A percentile compares a stretch with the other conserved stretches of the same genome.
These are phyloP conservation scores for Blastobotrys elegans DNA, from an alignment of 1,139 yeast genomes.

Conservation along the genomic window DNA sequence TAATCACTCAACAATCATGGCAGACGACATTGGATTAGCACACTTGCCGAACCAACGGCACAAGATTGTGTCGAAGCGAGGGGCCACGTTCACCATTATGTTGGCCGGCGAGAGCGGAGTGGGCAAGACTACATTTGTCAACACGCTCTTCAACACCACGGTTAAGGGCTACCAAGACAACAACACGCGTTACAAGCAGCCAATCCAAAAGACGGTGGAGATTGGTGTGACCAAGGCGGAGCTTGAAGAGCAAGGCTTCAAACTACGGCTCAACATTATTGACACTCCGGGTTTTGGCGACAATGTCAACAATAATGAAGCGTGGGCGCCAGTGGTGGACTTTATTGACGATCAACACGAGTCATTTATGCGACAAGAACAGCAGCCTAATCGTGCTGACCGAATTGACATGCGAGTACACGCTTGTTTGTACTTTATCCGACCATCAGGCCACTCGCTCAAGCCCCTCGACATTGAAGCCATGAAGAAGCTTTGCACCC, in stretches of 20 bases:
- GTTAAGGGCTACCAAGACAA: slow-evolving; percentile 63
- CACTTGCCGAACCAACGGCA: slow-evolving; percentile 93
- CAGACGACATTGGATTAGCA: slow-evolving; percentile 61
- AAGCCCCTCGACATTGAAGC: slow-evolving; percentile 94
- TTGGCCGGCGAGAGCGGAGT: slow-evolving; percentile 94
- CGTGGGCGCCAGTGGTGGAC: slow-evolving; percentile 92
- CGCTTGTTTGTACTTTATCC: slow-evolving; percentile 88
- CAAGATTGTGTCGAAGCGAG: slow-evolving; percentile 82
- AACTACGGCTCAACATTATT: slow-evolving; percentile 75
- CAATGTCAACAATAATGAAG: slow-evolving; percentile 84
- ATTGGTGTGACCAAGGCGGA: slow-evolving; percentile 87
- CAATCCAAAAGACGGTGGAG: slow-evolving; percentile 83
- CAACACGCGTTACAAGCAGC: slow-evolving; percentile 61
- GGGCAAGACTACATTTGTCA: slow-evolving; percentile 84
- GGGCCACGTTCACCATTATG: slow-evolving; percentile 89
- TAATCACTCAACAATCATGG: too few species aligned
- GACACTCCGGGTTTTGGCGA: slow-evolving; percentile 99
- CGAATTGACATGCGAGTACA: slow-evolving; percentile 78
- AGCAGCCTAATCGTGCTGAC: slow-evolving; percentile 73
- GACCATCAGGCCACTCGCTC: slow-evolving; percentile 93
- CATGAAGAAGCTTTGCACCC: slow-evolving; percentile 78
- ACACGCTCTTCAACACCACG: slow-evolving; percentile 66
- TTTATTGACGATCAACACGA: slow-evolving; percentile 97
- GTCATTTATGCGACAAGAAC: slow-evolving; percentile 90
- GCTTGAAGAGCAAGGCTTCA: slow-evolving; percentile 88